Evolutionary conservation across 257 asterid genomes (phyloP).

Genomic region (Nicotiana knightiana): DNA sequence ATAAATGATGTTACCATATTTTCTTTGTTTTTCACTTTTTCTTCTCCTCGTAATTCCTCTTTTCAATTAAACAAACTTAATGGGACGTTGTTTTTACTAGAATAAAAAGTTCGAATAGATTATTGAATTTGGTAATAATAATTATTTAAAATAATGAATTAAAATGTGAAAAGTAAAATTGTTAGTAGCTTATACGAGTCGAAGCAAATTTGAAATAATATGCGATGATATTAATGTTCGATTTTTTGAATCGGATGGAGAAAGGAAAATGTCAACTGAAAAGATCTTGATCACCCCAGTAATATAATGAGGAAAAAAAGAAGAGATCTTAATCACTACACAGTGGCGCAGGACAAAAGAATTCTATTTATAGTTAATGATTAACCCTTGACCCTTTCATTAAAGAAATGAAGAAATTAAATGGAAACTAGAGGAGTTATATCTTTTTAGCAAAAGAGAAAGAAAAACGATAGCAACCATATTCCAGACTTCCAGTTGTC

Average conservation of each 20-base stretch:
- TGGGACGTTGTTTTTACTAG: neutral
- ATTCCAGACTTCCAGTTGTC: neutral
- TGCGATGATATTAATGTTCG: neutral
- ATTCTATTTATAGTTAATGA: neutral
- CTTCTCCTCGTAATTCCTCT: neutral
- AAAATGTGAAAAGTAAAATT: neutral
- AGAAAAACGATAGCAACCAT: neutral
- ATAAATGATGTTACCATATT: neutral
- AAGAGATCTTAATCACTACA: neutral
- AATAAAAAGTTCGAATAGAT: neutral
- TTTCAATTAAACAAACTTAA: neutral
- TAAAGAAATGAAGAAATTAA: neutral
- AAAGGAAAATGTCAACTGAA: neutral
- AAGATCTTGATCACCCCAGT: neutral
- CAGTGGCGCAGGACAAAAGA: neutral
- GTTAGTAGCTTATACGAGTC: too few relatives aligned
- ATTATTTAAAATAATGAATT: neutral
- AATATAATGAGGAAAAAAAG: too few relatives aligned
- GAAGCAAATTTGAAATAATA: neutral
- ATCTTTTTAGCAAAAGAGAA: neutral
- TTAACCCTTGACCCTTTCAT: neutral
- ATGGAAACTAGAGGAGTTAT: neutral
- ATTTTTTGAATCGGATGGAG: neutral
- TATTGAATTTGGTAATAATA: neutral
- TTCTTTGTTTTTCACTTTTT: neutral